Evolutionary conservation across 23 red algal species (phyloP).

Genomic region (Pyropia haitanensis): DNA sequence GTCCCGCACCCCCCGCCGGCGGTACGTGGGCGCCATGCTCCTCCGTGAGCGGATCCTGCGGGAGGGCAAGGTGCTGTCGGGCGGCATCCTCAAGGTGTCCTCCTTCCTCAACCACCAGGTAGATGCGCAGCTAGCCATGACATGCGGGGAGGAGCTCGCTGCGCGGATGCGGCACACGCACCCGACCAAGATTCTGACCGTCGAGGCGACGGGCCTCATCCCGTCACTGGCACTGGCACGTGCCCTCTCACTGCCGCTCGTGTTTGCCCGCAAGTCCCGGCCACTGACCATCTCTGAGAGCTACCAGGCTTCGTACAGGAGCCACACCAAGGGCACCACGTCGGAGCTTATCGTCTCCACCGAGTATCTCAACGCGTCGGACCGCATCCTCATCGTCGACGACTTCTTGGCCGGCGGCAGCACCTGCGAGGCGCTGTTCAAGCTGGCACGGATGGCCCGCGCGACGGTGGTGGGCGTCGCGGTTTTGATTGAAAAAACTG

Average conservation of each 20-base stretch:
- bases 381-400: conserved; percentile 83
- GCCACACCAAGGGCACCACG: conserved; percentile 69
- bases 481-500: conserved; percentile 81
- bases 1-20: background rate
- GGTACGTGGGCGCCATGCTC: conserved; percentile 48
- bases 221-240: conserved; percentile 39
- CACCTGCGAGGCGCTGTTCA: conserved; percentile 77
- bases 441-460: conserved; percentile 76
- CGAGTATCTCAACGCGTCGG: conserved; percentile 64
- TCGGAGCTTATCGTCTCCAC: conserved; percentile 68
- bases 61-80: conserved; percentile 69
- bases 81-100: conserved; percentile 75
- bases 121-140: conserved; percentile 64
- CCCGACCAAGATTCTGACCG: conserved; percentile 84
- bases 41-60: conserved; percentile 53
- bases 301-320: conserved; percentile 78
- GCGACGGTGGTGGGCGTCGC: conserved; percentile 68
- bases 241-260: conserved; percentile 46
- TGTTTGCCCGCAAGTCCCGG: conserved; percentile 74
- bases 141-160: conserved; percentile 78
- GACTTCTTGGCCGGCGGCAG: conserved; percentile 86
- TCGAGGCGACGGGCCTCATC: conserved; percentile 80
- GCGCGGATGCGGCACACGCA: conserved; percentile 43
- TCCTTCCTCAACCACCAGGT: conserved; percentile 92
- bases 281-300: conserved; percentile 80